These are phyloP conservation scores for Arabidopsis lyrata DNA, from an alignment of 441 rosid species.

Conservation along the genomic window DNA sequence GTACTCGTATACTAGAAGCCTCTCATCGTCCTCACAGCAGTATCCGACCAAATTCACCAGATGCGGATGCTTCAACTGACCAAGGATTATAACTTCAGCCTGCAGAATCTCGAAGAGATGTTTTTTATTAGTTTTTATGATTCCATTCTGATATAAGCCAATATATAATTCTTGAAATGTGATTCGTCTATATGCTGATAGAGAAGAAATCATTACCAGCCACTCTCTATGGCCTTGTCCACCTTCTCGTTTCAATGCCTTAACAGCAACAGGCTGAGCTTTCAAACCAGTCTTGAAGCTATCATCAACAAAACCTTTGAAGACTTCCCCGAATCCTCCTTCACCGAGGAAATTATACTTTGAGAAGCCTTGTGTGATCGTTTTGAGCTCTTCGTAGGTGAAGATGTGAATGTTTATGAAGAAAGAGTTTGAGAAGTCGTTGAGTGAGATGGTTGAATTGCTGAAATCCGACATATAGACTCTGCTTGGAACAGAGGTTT, in stretches of 20 bases:
- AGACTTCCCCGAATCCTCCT: constrained; percentile 93
- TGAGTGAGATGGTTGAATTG: constrained; percentile 54
- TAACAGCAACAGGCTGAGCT: constrained; percentile 86
- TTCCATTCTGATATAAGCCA: background rate
- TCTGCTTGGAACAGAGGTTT: constrained; percentile 46
- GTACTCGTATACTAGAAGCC: constrained; percentile 77
- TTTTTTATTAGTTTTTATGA: background rate
- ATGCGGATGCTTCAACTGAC: constrained; percentile 77
- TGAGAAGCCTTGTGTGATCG: constrained; percentile 64
- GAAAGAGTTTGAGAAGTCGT: constrained; percentile 43
- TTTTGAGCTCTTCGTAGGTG: constrained; percentile 60
- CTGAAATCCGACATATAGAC: constrained; percentile 68
- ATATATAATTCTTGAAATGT: background rate
- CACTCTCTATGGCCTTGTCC: constrained; percentile 90
- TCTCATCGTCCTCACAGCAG: constrained; percentile 79
- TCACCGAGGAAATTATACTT: constrained; percentile 70
- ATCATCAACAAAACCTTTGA: constrained; percentile 79
- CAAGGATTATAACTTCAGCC: constrained; percentile 89
- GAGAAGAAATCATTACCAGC: constrained; percentile 57
- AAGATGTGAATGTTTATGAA: constrained; percentile 63
- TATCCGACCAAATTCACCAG: constrained; percentile 85
- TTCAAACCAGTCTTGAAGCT: constrained; percentile 66
- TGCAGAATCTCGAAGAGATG: constrained; percentile 36
- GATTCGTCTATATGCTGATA: constrained; percentile 1
- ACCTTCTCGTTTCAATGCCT: constrained; percentile 75